Evolutionary conservation across 352 stramenopile genomes (phyloP).

Genomic region (Phytophthora multivora): DNA sequence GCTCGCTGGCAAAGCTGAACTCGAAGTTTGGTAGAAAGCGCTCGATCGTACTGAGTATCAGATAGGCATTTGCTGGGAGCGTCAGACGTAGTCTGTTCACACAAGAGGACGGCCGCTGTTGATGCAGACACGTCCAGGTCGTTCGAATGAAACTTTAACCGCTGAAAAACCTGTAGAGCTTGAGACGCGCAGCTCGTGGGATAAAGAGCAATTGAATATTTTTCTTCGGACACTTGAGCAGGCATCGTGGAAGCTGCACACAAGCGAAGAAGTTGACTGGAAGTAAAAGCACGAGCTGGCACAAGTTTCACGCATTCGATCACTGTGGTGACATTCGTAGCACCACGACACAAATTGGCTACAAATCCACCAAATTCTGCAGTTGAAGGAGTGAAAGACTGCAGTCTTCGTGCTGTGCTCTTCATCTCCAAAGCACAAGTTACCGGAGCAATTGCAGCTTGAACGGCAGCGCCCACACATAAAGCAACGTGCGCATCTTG

Average conservation of each 20-base stretch:
- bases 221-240: background rate
- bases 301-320: conserved; percentile 37
- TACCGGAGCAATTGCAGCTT: conserved; percentile 28
- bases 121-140: conserved; percentile 19
- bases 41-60: conserved; percentile 30
- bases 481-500: conserved; percentile 29
- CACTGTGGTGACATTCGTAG: conserved; percentile 27
- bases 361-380: conserved; percentile 19
- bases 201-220: conserved; percentile 4
- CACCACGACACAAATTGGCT: conserved; percentile 32
- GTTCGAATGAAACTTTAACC: conserved; percentile 3
- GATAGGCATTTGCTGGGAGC: conserved; percentile 42
- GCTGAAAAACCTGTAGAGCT: conserved; percentile 23
- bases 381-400: conserved; percentile 13
- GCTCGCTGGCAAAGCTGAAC: conserved; percentile 36
- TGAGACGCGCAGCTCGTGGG: conserved; percentile 28
- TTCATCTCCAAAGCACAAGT: conserved; percentile 39
- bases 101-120: conserved; percentile 32
- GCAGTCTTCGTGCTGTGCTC: background rate
- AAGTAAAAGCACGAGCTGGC: conserved; percentile 23
- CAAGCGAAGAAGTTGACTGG: conserved; percentile 27
- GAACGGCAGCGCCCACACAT: conserved; percentile 30
- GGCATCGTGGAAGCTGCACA: conserved; percentile 32
- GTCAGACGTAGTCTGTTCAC: conserved; percentile 32
- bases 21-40: conserved; percentile 23